These are phyloP conservation scores for Rosa multiflora DNA, from an alignment of 306 rosid genomes.

Conservation along the genomic window DNA sequence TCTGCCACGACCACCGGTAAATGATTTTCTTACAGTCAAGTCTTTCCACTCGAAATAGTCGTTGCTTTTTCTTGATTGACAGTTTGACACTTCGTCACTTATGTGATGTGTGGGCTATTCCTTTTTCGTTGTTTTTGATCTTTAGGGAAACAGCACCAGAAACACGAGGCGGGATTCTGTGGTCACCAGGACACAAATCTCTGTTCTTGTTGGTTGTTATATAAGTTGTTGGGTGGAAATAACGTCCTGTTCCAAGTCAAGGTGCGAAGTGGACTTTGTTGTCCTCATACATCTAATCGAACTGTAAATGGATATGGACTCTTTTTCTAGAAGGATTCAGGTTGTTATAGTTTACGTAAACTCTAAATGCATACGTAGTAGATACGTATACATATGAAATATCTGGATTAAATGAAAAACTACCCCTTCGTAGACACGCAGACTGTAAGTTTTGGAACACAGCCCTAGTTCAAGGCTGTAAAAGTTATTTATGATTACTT, in stretches of 20 bases:
- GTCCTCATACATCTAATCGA: not conserved
- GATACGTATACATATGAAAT: not conserved
- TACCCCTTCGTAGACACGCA: not conserved
- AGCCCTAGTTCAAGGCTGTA: not conserved
- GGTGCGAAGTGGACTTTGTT: not conserved
- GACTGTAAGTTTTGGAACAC: not conserved
- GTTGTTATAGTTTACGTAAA: not conserved
- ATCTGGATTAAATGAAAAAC: not conserved
- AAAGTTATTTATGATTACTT: not conserved
- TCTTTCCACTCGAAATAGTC: not conserved
- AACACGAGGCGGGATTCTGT: constrained; percentile 12
- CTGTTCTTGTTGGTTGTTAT: not conserved
- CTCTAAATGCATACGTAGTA: not conserved
- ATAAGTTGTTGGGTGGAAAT: not conserved
- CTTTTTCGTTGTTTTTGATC: not conserved
- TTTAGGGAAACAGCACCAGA: constrained; percentile 11
- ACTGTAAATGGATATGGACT: not conserved
- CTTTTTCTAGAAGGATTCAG: not conserved
- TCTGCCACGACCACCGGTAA: not conserved
- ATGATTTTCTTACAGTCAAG: not conserved
- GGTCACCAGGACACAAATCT: not conserved
- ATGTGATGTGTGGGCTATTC: not conserved
- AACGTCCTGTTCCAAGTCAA: constrained; percentile 1
- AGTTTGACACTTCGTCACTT: not conserved
- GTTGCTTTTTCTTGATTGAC: not conserved